phyloP scores from a whole-genome alignment of 306 rosid species.

The Calophaca sinica region DNA sequence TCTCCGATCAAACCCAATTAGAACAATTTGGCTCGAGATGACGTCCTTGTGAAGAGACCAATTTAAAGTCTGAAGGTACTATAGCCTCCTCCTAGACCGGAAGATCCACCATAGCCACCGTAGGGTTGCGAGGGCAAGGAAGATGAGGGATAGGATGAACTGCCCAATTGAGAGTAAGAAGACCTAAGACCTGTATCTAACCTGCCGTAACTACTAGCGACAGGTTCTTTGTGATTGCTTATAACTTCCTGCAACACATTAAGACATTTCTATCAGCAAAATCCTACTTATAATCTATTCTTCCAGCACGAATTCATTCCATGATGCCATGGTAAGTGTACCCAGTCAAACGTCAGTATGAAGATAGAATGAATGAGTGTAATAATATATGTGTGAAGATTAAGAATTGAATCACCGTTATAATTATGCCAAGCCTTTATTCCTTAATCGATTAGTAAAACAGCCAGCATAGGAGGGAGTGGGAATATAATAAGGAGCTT shows the following conservation, averaged over 20 bases:
- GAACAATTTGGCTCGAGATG: slow-evolving; percentile 42
- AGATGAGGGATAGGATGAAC: slow-evolving; percentile 67
- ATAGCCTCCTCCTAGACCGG: slow-evolving; percentile 88
- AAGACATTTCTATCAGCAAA: slow-evolving; percentile 37
- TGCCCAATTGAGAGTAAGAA: slow-evolving; percentile 72
- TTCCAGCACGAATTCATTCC: slow-evolving; percentile 1
- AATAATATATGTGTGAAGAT: neutral
- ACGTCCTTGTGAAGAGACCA: slow-evolving; percentile 40
- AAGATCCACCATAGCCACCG: slow-evolving; percentile 80
- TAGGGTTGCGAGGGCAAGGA: slow-evolving; percentile 75
- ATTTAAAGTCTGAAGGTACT: slow-evolving; percentile 80
- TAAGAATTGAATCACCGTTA: slow-evolving; percentile 1
- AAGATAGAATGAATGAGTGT: slow-evolving; percentile 2
- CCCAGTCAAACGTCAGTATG: slow-evolving; percentile 22
- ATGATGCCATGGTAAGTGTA: neutral
- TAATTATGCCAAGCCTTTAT: slow-evolving; percentile 16
- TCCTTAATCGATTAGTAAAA: slow-evolving; percentile 8
- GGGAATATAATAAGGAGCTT: slow-evolving; percentile 12
- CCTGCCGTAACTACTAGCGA: slow-evolving; percentile 67
- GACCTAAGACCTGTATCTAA: slow-evolving; percentile 74
- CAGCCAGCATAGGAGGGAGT: neutral
- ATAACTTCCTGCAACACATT: slow-evolving; percentile 74
- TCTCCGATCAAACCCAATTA: slow-evolving; percentile 42
- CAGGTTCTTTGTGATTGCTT: slow-evolving; percentile 69
- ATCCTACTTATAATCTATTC: neutral